Evolutionary conservation across 768 basidiomycete genomes (phyloP), one percentile per base, ranked within the genome.

Genomic region (Mycena olivaceomarginata): DNA sequence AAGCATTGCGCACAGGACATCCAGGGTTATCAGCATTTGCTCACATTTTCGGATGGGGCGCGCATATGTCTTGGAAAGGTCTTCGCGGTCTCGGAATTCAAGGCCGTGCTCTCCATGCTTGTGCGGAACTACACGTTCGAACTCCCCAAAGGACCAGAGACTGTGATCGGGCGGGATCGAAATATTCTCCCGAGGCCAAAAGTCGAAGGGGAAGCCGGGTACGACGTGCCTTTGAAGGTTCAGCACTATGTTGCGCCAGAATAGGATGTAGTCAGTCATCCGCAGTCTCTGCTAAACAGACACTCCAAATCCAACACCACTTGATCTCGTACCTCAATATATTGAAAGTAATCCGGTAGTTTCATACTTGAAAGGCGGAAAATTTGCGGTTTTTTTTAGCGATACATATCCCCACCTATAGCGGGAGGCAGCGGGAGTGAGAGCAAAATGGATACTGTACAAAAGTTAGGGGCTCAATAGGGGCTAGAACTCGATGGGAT

Each of bases 121-220:
- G 82, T 90, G 59, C 85, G 85, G 67, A 85, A 86, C 80, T 91
- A 83, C 73, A 80, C 81, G 5, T 88, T 89, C 75, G 86, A 86
- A 71, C 80, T 89, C 13, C 86, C 83, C 12, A 79, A 84, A 57
- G 87, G 87, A 10, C 83, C 83, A 12, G 81, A 85, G 4, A 86
- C 87, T 1, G 77, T 74, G 57, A 83, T 89, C 18, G 87, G 84
- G 25, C 67, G 68, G 1, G 84, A 85, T 64, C 65, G 66, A 51
- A 81, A 82, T 7, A 80, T 88, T 56, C 63, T 89, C 20, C 82
- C 83, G 1, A 83, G 87, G 7, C 89, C 89, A 0, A 86, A 84
- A 72, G 74, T 86, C 41, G 80, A 79, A 15, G 86, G 85, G 1
- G 76, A 86, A 76, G 76, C 80, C 2, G 86, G 84, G 0, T 81